Conservation (phyloP, 441 rosid genomes). For the Biscutella laevigata region DNA sequence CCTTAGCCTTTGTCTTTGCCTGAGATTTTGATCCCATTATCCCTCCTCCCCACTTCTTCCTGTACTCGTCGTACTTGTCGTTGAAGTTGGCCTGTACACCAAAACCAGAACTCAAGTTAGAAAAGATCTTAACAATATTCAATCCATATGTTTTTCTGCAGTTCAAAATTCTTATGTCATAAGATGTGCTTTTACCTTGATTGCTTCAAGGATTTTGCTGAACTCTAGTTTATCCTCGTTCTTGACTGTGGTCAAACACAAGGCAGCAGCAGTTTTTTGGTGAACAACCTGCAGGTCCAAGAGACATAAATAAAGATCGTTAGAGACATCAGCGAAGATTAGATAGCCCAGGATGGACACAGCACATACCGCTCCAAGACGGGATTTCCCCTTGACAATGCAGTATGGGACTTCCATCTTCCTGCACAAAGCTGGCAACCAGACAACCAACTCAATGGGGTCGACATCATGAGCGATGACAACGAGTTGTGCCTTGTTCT, state of each 20-base stretch:
- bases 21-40: conserved; percentile 91
- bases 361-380: conserved; percentile 62
- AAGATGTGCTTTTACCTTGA: conserved; percentile 40
- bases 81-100: conserved; percentile 66
- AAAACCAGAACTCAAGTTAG: not conserved
- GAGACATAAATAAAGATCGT: not conserved
- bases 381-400: conserved; percentile 87
- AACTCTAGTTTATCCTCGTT: conserved; percentile 80
- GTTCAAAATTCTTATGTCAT: not conserved
- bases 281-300: conserved; percentile 60
- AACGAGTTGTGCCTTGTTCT: conserved; percentile 89
- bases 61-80: conserved; percentile 76
- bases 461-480: conserved; percentile 92
- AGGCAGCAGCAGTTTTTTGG: conserved; percentile 70
- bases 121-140: too few species aligned
- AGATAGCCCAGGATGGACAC: not conserved
- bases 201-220: conserved; percentile 72
- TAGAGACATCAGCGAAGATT: not conserved
- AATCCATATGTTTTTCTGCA: not conserved
- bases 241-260: conserved; percentile 78
- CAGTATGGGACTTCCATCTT: conserved; percentile 95
- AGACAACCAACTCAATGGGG: conserved; percentile 86
- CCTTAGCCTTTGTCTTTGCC: conserved; percentile 76
- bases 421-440: conserved; percentile 87
- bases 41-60: conserved; percentile 95